Base-by-base conservation (phyloP, 2,329 filamentous ascomycete genomes). In the Fusarium sp. region DNA sequence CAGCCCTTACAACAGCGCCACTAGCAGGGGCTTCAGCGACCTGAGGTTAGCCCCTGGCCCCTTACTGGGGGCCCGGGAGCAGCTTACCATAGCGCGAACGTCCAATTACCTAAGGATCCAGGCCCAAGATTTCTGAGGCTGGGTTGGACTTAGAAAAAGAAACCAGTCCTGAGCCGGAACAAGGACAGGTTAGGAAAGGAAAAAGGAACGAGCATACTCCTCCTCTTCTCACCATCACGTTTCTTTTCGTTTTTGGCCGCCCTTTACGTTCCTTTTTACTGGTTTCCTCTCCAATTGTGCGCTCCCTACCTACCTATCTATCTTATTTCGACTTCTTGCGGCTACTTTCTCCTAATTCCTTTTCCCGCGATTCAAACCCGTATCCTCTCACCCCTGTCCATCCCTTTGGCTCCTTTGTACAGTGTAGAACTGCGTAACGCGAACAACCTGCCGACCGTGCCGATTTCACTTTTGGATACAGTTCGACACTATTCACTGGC, bases 391-490 rank as follows among this genome's bases (percentile, higher is more conserved):
- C 52, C 64, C 64, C 59, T 62, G 60, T 64, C 60, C 48, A 62
- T 67, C 74, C 70, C 74, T 73, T 75, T 71, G 62, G 63, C 64
- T 71, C 53, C 60, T 73, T 67, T 66, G 56, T 67, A 45, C 64
- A 74, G 62, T 70, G 55, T 23, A 23, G 23, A 4, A 23, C 57
- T 65, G 70, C 64, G 56, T 63, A 68, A 76, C 73, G 73, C 75
- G 75, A 77, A 73, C 70, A 67, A 71, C 61, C 60, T 61, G 60
- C 72, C 73, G 75, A 72, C 41, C 72, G 62, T 77, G 60, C 75
- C 75, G 71, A 74, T 61, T 64, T 66, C 44, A 64, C 57, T 44
- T 67, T 73, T 67, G 64, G 66, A 64, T 64, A 60, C 37, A 64
- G 58, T 61, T 56, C 33, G 62, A 64, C 63, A 58, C 49, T 48